phyloP scores from a whole-genome alignment of 2,329 filamentous ascomycete species.

The Sporothrix dimorphospora region DNA sequence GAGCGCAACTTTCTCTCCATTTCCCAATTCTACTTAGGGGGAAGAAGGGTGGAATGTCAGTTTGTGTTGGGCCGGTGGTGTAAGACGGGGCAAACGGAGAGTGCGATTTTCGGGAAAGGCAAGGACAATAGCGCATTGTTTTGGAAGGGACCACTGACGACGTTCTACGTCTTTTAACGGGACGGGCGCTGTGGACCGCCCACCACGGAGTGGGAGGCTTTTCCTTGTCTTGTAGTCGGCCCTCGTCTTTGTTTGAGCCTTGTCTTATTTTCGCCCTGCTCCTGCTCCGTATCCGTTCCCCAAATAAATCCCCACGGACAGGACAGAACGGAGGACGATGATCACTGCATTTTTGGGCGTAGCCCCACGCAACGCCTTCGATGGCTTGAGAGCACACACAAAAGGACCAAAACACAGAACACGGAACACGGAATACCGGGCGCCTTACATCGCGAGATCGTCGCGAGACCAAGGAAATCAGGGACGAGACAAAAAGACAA shows the following conservation, averaged over 20 bases:
- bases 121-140: background rate
- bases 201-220: background rate
- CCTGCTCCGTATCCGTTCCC: constrained; percentile 11
- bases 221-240: background rate
- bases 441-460: background rate
- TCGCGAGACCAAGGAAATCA: background rate
- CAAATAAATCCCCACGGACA: background rate
- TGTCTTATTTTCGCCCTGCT: constrained; percentile 2
- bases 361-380: background rate
- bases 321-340: background rate
- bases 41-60: background rate
- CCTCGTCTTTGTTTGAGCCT: background rate
- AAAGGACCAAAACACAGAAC: background rate
- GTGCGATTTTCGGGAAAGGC: background rate
- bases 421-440: background rate
- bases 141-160: background rate
- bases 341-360: constrained; percentile 2
- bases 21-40: background rate
- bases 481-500: background rate
- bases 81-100: no score
- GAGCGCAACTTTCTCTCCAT: background rate
- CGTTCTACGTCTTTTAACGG: background rate
- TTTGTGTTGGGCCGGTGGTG: background rate
- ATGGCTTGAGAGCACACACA: background rate
- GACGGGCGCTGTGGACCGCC: background rate